phyloP scores from a whole-genome alignment of 1,284 basidiomycete species.

The Porogramme epimiltina region DNA sequence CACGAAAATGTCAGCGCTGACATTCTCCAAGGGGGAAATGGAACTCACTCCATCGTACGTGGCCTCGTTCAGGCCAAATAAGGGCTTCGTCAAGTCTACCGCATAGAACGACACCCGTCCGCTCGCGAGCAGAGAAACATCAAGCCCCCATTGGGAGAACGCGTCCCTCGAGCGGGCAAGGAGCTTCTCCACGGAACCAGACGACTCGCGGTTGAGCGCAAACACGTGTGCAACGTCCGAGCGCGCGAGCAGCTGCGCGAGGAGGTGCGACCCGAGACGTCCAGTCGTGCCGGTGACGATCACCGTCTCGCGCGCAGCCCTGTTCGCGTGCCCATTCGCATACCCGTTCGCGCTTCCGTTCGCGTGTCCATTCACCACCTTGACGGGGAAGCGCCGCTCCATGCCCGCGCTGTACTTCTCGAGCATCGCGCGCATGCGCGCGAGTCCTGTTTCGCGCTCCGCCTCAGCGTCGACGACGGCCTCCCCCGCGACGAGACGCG shows the following conservation, averaged over 20 bases:
- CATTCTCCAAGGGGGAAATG: no score
- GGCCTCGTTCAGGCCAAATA: slow-evolving; percentile 16
- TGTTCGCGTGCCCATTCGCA: not conserved
- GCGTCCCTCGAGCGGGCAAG: slow-evolving; percentile 28
- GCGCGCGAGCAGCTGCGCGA: slow-evolving; percentile 28
- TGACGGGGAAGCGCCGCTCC: slow-evolving; percentile 12
- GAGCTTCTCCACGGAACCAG: slow-evolving; percentile 13
- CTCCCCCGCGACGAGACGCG: slow-evolving; percentile 9
- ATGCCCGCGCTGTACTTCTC: slow-evolving; percentile 31
- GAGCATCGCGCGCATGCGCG: slow-evolving; percentile 21
- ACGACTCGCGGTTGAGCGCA: slow-evolving; percentile 33
- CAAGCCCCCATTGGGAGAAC: slow-evolving; percentile 27
- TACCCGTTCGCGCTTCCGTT: slow-evolving; percentile 5
- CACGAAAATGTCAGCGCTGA: not conserved
- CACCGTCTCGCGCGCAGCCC: slow-evolving; percentile 23
- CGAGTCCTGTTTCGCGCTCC: slow-evolving; percentile 8
- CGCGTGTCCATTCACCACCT: slow-evolving; percentile 4
- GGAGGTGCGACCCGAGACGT: slow-evolving; percentile 33
- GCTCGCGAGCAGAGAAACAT: slow-evolving; percentile 9
- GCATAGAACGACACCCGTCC: slow-evolving; percentile 20
- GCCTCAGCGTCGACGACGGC: slow-evolving; percentile 8
- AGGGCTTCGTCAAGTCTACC: slow-evolving; percentile 16
- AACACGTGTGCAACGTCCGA: slow-evolving; percentile 30
- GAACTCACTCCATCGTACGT: slow-evolving; percentile 19
- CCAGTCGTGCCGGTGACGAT: slow-evolving; percentile 42